Conservation (phyloP, 768 basidiomycete species). For the Lactarius hatsudake region DNA sequence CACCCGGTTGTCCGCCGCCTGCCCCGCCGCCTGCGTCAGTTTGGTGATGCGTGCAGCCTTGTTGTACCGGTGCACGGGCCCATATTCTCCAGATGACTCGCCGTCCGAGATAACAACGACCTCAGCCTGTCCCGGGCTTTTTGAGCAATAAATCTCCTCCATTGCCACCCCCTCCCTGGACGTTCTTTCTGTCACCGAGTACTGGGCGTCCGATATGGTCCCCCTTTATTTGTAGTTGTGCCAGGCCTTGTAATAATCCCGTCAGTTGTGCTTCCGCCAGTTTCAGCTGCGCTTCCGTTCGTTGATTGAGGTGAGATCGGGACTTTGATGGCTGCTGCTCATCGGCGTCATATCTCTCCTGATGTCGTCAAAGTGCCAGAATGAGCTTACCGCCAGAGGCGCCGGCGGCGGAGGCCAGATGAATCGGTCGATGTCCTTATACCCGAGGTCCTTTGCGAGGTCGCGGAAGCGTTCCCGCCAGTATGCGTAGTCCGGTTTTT, state of each 20-base stretch:
- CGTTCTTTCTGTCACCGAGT: slow-evolving; percentile 27
- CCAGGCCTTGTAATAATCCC: slow-evolving; percentile 18
- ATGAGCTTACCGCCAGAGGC: slow-evolving; percentile 29
- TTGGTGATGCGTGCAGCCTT: slow-evolving; percentile 55
- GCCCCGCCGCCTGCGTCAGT: slow-evolving; percentile 43
- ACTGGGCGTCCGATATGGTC: slow-evolving; percentile 34
- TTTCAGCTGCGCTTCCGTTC: not conserved
- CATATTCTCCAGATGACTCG: slow-evolving; percentile 31
- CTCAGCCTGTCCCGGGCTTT: slow-evolving; percentile 30
- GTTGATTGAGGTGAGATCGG: slow-evolving; percentile 34
- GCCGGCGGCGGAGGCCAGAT: slow-evolving; percentile 60
- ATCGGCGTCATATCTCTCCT: not conserved
- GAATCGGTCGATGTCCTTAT: slow-evolving; percentile 55
- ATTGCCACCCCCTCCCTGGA: slow-evolving; percentile 6
- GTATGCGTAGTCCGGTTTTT: slow-evolving; percentile 60
- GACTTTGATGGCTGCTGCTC: slow-evolving; percentile 25
- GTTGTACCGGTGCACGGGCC: slow-evolving; percentile 38
- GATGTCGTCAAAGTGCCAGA: not conserved
- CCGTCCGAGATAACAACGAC: slow-evolving; percentile 50
- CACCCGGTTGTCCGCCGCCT: slow-evolving; percentile 52
- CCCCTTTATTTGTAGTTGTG: slow-evolving; percentile 30
- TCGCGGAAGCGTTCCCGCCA: slow-evolving; percentile 67
- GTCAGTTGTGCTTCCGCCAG: not conserved
- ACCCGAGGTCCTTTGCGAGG: slow-evolving; percentile 61
- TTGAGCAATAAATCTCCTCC: slow-evolving; percentile 12